Evolutionary conservation across 1,284 basidiomycete species (phyloP).

Genomic region (Papiliotrema fonsecae): DNA sequence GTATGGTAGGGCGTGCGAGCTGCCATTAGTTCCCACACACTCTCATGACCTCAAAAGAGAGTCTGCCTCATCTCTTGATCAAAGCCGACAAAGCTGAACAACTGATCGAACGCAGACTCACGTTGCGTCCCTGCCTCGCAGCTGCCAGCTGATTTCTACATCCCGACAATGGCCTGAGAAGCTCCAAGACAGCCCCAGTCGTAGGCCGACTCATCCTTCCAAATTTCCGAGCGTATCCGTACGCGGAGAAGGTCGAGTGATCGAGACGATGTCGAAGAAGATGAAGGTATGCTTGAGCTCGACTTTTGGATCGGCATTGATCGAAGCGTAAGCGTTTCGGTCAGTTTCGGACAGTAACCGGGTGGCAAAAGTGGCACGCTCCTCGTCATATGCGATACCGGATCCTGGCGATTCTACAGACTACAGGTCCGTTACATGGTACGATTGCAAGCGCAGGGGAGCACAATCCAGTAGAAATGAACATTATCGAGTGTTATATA

Average conservation of each 20-base stretch:
- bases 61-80: background rate
- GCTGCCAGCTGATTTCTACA: background rate
- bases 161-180: conserved; percentile 2
- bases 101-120: background rate
- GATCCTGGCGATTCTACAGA: no score
- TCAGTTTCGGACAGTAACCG: background rate
- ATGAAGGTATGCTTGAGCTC: background rate
- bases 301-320: background rate
- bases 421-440: no score
- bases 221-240: no score
- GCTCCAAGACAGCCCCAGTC: background rate
- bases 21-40: background rate
- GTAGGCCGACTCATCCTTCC: conserved; percentile 1
- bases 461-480: no score
- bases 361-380: background rate
- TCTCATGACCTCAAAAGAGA: background rate
- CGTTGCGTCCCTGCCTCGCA: background rate
- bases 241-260: background rate
- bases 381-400: no score
- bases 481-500: no score
- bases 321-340: background rate
- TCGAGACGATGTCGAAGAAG: background rate
- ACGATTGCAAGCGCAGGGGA: no score
- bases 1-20: background rate
- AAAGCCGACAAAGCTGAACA: no score